Percentiles rank a stretch among this genome's conserved stretches.
Conservation (phyloP, 768 basidiomycete genomes). For the Kwoniella heveanensis region DNA sequence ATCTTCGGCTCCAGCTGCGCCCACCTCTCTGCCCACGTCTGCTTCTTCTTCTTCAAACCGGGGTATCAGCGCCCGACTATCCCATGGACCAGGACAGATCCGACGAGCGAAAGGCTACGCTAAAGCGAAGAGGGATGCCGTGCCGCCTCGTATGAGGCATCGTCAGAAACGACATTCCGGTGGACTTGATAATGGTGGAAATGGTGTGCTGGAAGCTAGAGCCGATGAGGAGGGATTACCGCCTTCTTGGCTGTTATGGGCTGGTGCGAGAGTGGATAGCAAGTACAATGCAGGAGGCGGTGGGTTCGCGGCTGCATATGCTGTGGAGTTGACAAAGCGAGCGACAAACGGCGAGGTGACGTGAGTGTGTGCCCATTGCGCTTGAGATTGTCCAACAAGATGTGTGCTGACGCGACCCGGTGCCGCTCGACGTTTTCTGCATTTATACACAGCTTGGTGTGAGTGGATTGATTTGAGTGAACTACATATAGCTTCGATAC, state of each 20-base stretch:
- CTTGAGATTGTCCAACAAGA: too few relatives aligned
- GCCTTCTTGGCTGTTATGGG: slow-evolving; percentile 45
- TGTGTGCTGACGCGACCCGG: slow-evolving; percentile 2
- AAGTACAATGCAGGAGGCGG: slow-evolving; percentile 46
- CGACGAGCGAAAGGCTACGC: slow-evolving; percentile 19
- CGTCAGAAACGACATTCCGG: slow-evolving; percentile 14
- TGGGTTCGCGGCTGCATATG: slow-evolving; percentile 33
- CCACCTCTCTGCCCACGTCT: slow-evolving; percentile 20
- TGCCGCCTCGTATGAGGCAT: slow-evolving; percentile 13
- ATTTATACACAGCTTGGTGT: slow-evolving; percentile 21
- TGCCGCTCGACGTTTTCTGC: too few relatives aligned
- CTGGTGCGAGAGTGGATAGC: slow-evolving; percentile 45
- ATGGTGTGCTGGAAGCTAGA: slow-evolving; percentile 6
- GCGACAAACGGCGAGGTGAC: slow-evolving; percentile 18
- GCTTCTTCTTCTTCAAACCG: slow-evolving; percentile 2
- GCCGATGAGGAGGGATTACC: slow-evolving; percentile 24
- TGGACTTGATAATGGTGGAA: not conserved
- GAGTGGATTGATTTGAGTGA: too few relatives aligned
- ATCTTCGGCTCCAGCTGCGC: slow-evolving; percentile 12
- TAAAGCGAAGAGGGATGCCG: slow-evolving; percentile 17
- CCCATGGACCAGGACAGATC: slow-evolving; percentile 19
- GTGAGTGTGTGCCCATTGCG: too few relatives aligned
- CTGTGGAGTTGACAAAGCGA: slow-evolving; percentile 18
- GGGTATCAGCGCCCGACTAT: slow-evolving; percentile 23
- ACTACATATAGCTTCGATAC: too few relatives aligned